Evolutionary conservation across 208 protist species (phyloP).

Genomic region (Naegleria fowleri): DNA sequence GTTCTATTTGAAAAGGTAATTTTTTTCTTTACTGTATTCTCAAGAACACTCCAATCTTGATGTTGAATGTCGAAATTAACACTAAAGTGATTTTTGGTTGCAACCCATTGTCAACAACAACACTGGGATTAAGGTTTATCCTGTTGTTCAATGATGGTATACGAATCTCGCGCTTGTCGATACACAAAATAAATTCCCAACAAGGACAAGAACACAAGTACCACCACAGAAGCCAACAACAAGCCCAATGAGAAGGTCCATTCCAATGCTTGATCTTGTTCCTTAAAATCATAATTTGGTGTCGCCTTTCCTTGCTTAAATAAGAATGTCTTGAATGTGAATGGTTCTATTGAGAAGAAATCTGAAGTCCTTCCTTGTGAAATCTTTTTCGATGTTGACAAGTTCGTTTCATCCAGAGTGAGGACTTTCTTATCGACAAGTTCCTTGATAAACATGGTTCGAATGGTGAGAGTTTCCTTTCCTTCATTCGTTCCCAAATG

Average conservation of each 20-base stretch:
- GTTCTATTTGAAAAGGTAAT: too few species aligned
- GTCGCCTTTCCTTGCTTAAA: neutral
- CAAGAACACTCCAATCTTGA: too few species aligned
- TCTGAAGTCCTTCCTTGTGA: too few species aligned
- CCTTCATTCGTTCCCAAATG: neutral
- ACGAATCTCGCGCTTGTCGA: neutral
- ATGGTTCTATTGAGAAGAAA: neutral
- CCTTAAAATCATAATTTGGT: neutral
- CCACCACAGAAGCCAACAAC: neutral
- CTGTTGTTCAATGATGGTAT: neutral
- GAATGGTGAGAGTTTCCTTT: neutral
- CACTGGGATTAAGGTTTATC: too few species aligned
- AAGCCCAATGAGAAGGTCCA: neutral
- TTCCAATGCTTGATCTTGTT: neutral
- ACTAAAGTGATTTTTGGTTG: too few species aligned
- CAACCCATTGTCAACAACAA: too few species aligned
- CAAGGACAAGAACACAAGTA: neutral
- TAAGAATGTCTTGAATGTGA: neutral
- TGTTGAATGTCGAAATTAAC: too few species aligned
- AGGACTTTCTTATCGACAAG: neutral
- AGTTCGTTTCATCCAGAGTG: neutral
- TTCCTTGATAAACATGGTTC: neutral
- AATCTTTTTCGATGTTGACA: neutral
- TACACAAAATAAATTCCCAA: neutral
- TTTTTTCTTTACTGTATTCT: too few species aligned